phyloP scores from a whole-genome alignment of 257 asterid genomes.

The Ligustrum vulgare region DNA sequence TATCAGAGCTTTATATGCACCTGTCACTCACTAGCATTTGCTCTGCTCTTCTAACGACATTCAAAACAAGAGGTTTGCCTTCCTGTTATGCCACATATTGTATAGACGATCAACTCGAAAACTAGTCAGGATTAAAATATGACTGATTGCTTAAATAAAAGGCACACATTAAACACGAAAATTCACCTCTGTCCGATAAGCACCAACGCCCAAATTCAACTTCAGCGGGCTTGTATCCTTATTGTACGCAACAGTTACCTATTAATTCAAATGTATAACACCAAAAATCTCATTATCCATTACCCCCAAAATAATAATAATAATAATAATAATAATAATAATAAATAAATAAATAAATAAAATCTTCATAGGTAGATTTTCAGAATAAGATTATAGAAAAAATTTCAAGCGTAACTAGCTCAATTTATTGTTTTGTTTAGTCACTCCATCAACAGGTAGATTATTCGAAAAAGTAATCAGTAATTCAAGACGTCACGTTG shows the following conservation, averaged over 20 bases:
- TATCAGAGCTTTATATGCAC: conserved; percentile 31
- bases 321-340: too few species aligned
- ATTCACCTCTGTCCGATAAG: conserved; percentile 94
- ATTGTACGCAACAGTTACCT: conserved; percentile 95
- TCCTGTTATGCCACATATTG: conserved; percentile 50
- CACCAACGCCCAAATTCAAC: conserved; percentile 96
- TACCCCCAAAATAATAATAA: too few species aligned
- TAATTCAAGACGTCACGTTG: background rate
- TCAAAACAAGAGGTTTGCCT: conserved; percentile 95
- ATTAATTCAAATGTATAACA: conserved; percentile 3
- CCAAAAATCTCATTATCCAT: background rate
- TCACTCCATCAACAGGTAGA: background rate
- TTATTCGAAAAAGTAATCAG: background rate
- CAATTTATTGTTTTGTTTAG: background rate
- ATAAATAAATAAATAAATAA: too few species aligned
- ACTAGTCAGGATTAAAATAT: background rate
- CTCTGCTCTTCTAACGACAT: conserved; percentile 91
- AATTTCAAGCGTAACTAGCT: background rate
- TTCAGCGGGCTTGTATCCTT: conserved; percentile 84
- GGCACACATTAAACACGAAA: conserved; percentile 14
- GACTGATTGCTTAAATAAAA: background rate
- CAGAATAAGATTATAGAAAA: background rate
- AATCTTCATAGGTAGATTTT: background rate
- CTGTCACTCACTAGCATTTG: conserved; percentile 72
- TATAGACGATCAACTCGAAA: background rate